Base-by-base conservation (phyloP, 2,329 filamentous ascomycete species). In the Aspergillus japonicus region DNA sequence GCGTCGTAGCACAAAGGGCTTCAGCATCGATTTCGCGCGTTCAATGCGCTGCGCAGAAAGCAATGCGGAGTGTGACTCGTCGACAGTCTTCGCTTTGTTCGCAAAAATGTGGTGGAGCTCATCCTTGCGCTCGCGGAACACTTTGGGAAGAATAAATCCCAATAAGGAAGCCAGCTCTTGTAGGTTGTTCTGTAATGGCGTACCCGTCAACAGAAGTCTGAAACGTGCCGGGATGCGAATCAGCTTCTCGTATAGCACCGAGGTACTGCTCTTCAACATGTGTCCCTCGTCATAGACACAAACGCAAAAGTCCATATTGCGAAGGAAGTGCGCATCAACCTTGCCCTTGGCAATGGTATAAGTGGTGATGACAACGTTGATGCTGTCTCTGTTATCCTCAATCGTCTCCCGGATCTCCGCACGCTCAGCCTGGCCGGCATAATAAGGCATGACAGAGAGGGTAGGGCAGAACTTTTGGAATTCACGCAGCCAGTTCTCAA, bases 281-380 rank as follows among this genome's bases (percentile, higher is more conserved):
- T 99, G 95, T 0, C 94, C 95, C 77, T 99, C 95, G 71, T 99
- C 95, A 69, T 92, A 99, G 11, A 99, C 88, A 67, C 85, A 87
- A 29, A 77, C 78, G 59, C 72, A 73, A 70, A 90, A 87, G 56
- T 80, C 79, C 64, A 87, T 79, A 26, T 79, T 82, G 47, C 85
- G 81, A 60, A 91, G 76, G 70, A 90, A 91, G 23, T 80, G 80
- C 53, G 85, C 83, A 70, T 91, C 89, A 4, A 82, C 75, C 62
- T 83, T 83, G 29, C 80, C 81, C 61, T 84, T 84, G 23, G 87
- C 86, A 62, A 89, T 83, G 47, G 89, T 87, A 67, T 91, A 91
- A 0, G 88, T 91, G 0, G 89, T 90, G 56, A 91, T 83, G 42
- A 91, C 82, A 16, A 90, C 86, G 69, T 90, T 87, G 71, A 92